Base-by-base conservation (phyloP, 768 basidiomycete genomes). In the Serendipita sp. region DNA sequence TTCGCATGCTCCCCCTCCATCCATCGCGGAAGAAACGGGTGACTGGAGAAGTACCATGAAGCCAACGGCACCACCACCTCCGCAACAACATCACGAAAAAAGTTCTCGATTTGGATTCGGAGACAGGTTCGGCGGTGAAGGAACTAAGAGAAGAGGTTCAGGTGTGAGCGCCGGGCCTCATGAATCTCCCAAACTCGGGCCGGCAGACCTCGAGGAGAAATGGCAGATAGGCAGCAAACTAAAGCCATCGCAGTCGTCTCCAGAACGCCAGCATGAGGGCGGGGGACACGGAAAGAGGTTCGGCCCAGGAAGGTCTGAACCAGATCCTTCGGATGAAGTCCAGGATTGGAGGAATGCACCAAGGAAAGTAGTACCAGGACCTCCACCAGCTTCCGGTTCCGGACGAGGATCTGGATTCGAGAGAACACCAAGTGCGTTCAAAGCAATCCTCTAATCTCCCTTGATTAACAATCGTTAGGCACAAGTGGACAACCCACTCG, bases 211-310 rank as follows among this genome's bases (percentile, higher is more conserved):
- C 63, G 93, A 93, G 66, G 86, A 91, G 43, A 77, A 75, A 7
- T 91, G 90, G 89, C 68, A 79, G 0, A 86, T 82, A 3, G 90
- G 90, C 0, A 76, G 81, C 69, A 88, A 80, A 70, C 88, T 91
- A 71, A 83, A 82, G 65, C 78, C 88, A 0, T 73, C 80, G 3
- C 70, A 72, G 3, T 72, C 75, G 14, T 67, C 76, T 11, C 61
- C 62, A 14, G 34, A 51, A 42, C 60, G 66, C 30, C 70, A 71
- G 17, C 72, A 75, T 24, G 63, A 58, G 68, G 66, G 74, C 24
- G 78, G 78, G 60, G 76, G 76, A 3, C 80, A 76, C 66, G 72
- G 76, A 22, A 86, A 86, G 50, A 77, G 82, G 74, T 75, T 72
- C 1, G 79, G 81, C 11, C 75, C 79, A 26, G 77, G 74, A 63